Base-by-base conservation (phyloP, 2,329 filamentous ascomycete species). In the Paecilomyces sp. region DNA sequence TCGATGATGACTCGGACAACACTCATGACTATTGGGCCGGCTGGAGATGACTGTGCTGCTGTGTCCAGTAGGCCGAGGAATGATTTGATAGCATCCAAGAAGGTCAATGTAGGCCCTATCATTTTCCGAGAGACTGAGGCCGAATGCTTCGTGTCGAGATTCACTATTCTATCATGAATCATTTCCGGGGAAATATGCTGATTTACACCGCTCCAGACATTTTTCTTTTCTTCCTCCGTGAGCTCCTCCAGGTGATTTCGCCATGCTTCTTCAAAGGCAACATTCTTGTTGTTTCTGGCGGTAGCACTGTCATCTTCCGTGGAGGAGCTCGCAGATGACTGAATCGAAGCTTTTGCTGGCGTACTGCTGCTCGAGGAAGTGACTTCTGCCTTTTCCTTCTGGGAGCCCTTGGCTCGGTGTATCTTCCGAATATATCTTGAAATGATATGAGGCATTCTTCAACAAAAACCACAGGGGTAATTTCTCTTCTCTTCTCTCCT, bases 211-310 rank as follows among this genome's bases (percentile, higher is more conserved):
- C 57, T 59, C 61, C 61, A 62, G 24, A 28, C 51, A 4, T 22
- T 47, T 9, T 33, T 6, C 50, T 56, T 55, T 55, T 62, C 61
- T 8, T 53, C 31, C 2, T 58, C 55, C 11, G 30, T 55, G 8
- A 62, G 57, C 18, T 61, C 57, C 1, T 53, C 24, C 54, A 59
- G 59, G 22, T 62, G 61, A 24, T 47, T 54, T 11, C 24, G 22
- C 61, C 61, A 62, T 52, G 61, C 61, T 57, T 61, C 61, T 33
- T 57, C 47, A 50, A 62, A 61, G 50, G 59, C 61, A 18, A 57
- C 24, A 55, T 58, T 62, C 11, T 51, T 61, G 8, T 58, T 62
- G 7, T 54, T 61, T 1, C 7, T 33, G n/a, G 47, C 50, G 15
- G 15, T 24, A 12, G 41, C 54, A 31, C 59, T 54, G 6, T 25